Evolutionary conservation across 1,139 yeast genomes (phyloP), one percentile per base, ranked within the genome.

Genomic region (Saccharomyces hybrid): DNA sequence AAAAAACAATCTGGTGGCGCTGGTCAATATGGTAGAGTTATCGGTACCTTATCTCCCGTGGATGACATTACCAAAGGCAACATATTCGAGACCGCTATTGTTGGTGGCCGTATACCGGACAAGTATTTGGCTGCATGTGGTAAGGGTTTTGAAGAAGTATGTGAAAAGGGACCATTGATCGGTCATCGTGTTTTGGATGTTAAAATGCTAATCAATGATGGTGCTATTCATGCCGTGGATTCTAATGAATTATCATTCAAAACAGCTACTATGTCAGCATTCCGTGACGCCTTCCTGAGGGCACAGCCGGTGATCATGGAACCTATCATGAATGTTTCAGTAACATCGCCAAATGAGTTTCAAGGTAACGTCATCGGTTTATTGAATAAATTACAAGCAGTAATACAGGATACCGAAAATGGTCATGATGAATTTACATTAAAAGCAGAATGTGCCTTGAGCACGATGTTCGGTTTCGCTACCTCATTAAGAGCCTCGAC

Each of bases 1-100:
- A 93, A 93, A 80, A 91, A 91, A 71, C 99, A 93, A 78, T 82
- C 95, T 68, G 99, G 99, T 73, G 99, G 99, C 80, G 96, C 99
- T 62, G 99, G 99, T 76, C 99, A 93, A 77, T 93, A 84, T 71
- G 99, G 96, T 74, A 85, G 95, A 76, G 97, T 93, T 65, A 88
- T 91, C 73, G 99, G 99, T 69, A 82, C 78, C 55, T 74, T 95
- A 74, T 74, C 78, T 13, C 85, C 93, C 49, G 70, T 81, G 50
- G 86, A 80, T 54, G 84, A 84, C 53, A 74, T 67, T 19, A 66
- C 63, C 50, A 62, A 60, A 38, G 80, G 78, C 54, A 91, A 90
- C 72, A 77, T 77, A 60, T 93, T 93, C 73, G 81, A 84, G 67
- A 88, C 96, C 53, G 88, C 86, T 61, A 84, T 93, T 71, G 95